Conservation (phyloP, 2,329 filamentous ascomycete species). For the Aplosporella prunicola region DNA sequence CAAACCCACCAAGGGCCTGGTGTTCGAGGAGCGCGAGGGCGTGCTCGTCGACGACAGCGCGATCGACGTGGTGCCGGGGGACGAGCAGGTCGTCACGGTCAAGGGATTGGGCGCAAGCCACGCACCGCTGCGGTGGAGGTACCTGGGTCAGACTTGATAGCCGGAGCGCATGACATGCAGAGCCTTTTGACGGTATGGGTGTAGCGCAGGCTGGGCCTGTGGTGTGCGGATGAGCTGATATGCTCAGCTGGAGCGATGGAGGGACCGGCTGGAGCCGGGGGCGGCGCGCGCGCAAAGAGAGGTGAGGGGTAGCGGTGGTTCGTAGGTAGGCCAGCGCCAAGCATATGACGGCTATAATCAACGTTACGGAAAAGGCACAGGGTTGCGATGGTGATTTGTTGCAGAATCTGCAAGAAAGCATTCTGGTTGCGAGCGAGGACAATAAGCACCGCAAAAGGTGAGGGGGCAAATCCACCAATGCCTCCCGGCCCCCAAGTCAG, state of each 20-base stretch:
- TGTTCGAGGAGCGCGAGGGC: conserved; percentile 49
- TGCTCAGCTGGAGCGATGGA: neutral
- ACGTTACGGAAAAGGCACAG: too few species aligned
- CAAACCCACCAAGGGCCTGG: conserved; percentile 50
- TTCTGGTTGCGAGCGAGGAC: too few species aligned
- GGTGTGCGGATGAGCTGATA: conserved; percentile 8
- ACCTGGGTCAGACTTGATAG: conserved; percentile 28
- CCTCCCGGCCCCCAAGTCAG: too few species aligned
- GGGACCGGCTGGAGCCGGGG: conserved; percentile 4
- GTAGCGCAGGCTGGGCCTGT: neutral
- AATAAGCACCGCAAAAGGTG: too few species aligned
- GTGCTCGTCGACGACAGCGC: conserved; percentile 47
- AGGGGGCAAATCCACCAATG: too few species aligned
- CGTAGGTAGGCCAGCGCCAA: too few species aligned
- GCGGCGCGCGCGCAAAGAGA: conserved; percentile 1
- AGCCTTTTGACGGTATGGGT: too few species aligned
- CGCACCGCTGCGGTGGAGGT: conserved; percentile 34
- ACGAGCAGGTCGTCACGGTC: conserved; percentile 42
- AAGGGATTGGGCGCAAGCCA: conserved; percentile 32
- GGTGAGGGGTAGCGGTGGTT: too few species aligned
- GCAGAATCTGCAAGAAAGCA: too few species aligned
- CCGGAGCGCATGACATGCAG: too few species aligned
- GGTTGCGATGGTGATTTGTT: too few species aligned
- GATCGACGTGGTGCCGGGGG: conserved; percentile 50
- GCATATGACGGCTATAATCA: too few species aligned